phyloP scores from a whole-genome alignment of 306 rosid genomes.

The Vigna trinervia region DNA sequence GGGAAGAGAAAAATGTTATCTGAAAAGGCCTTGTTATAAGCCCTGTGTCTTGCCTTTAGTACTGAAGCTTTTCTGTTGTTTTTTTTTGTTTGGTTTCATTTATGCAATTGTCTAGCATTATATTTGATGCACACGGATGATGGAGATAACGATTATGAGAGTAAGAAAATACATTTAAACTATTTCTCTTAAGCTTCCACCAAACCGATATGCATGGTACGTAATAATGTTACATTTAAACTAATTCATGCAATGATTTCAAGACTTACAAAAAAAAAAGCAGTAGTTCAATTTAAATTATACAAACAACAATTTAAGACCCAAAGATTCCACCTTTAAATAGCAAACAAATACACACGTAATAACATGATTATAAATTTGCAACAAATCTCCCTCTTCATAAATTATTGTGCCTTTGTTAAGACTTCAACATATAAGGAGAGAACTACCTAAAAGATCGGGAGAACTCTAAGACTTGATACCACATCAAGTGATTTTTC shows the following conservation, averaged over 20 bases:
- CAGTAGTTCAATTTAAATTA: not conserved
- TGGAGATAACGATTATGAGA: slow-evolving; percentile 50
- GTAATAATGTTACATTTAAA: slow-evolving; percentile 27
- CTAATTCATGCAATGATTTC: not conserved
- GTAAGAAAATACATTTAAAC: slow-evolving; percentile 35
- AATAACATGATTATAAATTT: not conserved
- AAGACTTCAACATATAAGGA: too few relatives aligned
- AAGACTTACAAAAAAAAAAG: not conserved
- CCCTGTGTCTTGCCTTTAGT: slow-evolving; percentile 52
- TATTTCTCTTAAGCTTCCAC: slow-evolving; percentile 44
- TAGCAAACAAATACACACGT: not conserved
- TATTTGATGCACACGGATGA: slow-evolving; percentile 53
- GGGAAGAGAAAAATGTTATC: slow-evolving; percentile 46
- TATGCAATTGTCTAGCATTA: slow-evolving; percentile 55
- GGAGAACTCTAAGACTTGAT: too few relatives aligned
- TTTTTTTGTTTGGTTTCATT: slow-evolving; percentile 41
- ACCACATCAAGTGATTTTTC: too few relatives aligned
- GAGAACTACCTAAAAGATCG: too few relatives aligned
- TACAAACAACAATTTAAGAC: not conserved
- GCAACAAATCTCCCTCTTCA: not conserved
- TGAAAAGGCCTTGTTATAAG: slow-evolving; percentile 45
- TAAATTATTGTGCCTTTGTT: not conserved
- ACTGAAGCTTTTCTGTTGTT: slow-evolving; percentile 52
- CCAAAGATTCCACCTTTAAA: not conserved
- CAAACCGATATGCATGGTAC: slow-evolving; percentile 6